These are phyloP conservation scores for Penicillium malachiteum DNA, from an alignment of 495 filamentous ascomycete species.

Conservation along the genomic window DNA sequence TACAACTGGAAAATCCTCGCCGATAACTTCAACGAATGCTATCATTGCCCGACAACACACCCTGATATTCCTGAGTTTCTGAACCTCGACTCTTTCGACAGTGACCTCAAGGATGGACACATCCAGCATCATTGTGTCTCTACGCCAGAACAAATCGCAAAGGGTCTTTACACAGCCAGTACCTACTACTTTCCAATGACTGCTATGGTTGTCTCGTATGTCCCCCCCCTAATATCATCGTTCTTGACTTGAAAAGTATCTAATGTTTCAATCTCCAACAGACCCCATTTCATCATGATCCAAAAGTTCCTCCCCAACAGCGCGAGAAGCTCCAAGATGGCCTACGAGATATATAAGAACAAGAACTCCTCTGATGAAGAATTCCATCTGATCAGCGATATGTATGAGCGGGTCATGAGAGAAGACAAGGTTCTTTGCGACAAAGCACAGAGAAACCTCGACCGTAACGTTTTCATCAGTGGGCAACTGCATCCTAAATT, in stretches of 20 bases:
- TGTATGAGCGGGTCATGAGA: conserved; percentile 44
- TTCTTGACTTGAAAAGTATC: background rate
- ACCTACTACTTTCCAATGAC: conserved; percentile 48
- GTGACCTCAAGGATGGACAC: conserved; percentile 38
- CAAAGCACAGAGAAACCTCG: conserved; percentile 48
- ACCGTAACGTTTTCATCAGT: conserved; percentile 45
- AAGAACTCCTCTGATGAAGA: conserved; percentile 39
- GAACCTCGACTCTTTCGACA: conserved; percentile 44
- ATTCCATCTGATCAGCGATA: conserved; percentile 38
- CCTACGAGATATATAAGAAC: conserved; percentile 51
- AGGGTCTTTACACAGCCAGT: conserved; percentile 35
- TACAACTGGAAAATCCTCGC: conserved; percentile 58
- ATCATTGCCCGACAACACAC: conserved; percentile 53
- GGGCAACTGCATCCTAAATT: conserved; percentile 50
- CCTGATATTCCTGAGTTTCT: conserved; percentile 45
- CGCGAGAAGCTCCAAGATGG: conserved; percentile 35
- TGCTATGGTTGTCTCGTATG: conserved; percentile 49
- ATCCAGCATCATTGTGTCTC: conserved; percentile 46
- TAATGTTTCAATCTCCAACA: conserved; percentile 12
- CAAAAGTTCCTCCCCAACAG: conserved; percentile 46
- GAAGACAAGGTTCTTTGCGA: conserved; percentile 51
- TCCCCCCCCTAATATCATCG: background rate
- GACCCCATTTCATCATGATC: conserved; percentile 48
- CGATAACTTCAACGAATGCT: conserved; percentile 72
- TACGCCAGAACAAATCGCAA: conserved; percentile 37